Conservation (phyloP, 805 yeast species). For the Nakazawaea laoshanensis region DNA sequence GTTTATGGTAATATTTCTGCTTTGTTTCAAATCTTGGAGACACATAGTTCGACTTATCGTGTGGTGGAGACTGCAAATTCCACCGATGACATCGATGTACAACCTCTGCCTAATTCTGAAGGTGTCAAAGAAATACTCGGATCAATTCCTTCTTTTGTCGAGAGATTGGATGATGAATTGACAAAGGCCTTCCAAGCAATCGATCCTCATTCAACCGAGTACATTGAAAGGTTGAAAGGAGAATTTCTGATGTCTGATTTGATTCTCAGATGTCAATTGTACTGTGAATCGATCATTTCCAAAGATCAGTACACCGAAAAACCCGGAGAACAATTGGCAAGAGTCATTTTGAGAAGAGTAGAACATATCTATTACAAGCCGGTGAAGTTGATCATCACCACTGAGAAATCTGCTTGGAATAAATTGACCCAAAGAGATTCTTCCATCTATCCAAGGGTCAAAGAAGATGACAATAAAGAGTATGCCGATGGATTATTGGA, state of each 20-base stretch:
- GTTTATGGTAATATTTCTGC: slow-evolving; percentile 54
- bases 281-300: slow-evolving; percentile 60
- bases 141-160: slow-evolving; percentile 77
- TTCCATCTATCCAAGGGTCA: slow-evolving; percentile 23
- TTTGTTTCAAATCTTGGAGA: slow-evolving; percentile 64
- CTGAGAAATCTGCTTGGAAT: slow-evolving; percentile 75
- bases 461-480: slow-evolving; percentile 17
- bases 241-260: slow-evolving; percentile 70
- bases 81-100: slow-evolving; percentile 67
- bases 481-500: slow-evolving; percentile 54
- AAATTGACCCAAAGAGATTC: slow-evolving; percentile 30
- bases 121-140: slow-evolving; percentile 78
- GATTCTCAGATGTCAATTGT: slow-evolving; percentile 78
- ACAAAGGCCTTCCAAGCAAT: slow-evolving; percentile 78
- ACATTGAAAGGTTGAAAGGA: slow-evolving; percentile 82
- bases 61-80: slow-evolving; percentile 68
- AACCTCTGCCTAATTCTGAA: slow-evolving; percentile 49
- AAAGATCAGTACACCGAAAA: slow-evolving; percentile 30
- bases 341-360: slow-evolving; percentile 75
- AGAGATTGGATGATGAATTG: slow-evolving; percentile 92
- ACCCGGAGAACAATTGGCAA: slow-evolving; percentile 52
- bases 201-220: slow-evolving; percentile 94
- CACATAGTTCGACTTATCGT: slow-evolving; percentile 45
- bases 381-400: slow-evolving; percentile 53
- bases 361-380: slow-evolving; percentile 95